Conservation (phyloP, 2,329 filamentous ascomycete genomes). For the Pestalotiopsis sp. region DNA sequence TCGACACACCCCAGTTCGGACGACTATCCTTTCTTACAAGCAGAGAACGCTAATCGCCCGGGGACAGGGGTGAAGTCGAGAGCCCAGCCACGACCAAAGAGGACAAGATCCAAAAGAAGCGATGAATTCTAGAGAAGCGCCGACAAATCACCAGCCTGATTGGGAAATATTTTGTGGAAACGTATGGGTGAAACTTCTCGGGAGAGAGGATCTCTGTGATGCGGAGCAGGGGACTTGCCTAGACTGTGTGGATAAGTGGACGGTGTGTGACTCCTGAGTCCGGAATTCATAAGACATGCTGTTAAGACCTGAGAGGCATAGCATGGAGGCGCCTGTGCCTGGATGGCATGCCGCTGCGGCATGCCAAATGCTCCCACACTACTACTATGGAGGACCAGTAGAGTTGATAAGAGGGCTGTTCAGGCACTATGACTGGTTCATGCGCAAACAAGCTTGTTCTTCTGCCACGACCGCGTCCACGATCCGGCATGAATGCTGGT, state of each 20-base stretch:
- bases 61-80: neutral
- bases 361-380: neutral
- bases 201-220: neutral
- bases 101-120: neutral
- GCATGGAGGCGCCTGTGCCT: conserved; percentile 5
- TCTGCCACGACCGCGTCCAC: neutral
- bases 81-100: conserved; percentile 1
- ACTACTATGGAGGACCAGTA: neutral
- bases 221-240: neutral
- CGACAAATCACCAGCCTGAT: conserved; percentile 3
- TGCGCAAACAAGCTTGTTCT: conserved; percentile 10
- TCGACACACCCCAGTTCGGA: neutral
- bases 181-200: conserved; percentile 8
- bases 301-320: neutral
- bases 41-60: neutral
- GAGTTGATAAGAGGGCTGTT: neutral
- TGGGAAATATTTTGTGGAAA: conserved; percentile 6
- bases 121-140: neutral
- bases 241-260: conserved; percentile 8
- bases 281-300: conserved; percentile 3
- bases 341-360: neutral
- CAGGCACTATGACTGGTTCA: conserved; percentile 6
- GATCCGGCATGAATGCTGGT: neutral
- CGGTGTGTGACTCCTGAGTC: neutral
- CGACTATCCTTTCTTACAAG: neutral